A percentile compares a stretch with the other conserved stretches of the same genome.
phyloP scores from a whole-genome alignment of 2,329 filamentous ascomycete genomes.

The Cadophora sp. region DNA sequence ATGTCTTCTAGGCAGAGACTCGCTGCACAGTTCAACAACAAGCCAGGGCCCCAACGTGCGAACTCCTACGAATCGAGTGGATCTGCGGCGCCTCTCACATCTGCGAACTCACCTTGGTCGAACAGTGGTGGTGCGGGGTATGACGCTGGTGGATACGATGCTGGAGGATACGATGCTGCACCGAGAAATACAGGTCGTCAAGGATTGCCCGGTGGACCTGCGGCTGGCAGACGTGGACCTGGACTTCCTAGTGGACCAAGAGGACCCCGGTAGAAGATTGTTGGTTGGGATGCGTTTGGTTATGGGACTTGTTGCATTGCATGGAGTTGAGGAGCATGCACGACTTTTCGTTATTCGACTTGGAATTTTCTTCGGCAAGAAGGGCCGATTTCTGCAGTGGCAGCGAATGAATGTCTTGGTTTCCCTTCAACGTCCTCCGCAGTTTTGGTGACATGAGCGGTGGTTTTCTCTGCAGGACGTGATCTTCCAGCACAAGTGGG shows the following conservation, averaged over 20 bases:
- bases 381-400: background rate
- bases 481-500: background rate
- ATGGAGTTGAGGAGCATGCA: conserved; percentile 18
- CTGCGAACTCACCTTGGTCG: conserved; percentile 18
- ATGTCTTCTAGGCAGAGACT: conserved; percentile 75
- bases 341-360: background rate
- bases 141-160: conserved; percentile 45
- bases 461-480: background rate
- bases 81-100: conserved; percentile 22
- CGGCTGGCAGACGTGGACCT: conserved; percentile 32
- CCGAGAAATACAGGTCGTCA: conserved; percentile 44
- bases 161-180: conserved; percentile 43
- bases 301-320: conserved; percentile 21
- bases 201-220: conserved; percentile 55
- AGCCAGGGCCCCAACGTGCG: conserved; percentile 64
- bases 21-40: conserved; percentile 77
- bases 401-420: background rate
- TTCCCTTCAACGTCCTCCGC: background rate
- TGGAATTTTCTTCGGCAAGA: background rate
- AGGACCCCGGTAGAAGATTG: conserved; percentile 32
- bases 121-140: conserved; percentile 45
- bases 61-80: conserved; percentile 38
- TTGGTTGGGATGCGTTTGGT: conserved; percentile 2
- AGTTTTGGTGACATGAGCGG: background rate
- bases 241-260: conserved; percentile 39